Evolutionary conservation across 192 early-diverging fungal species (phyloP).

Genomic region (Podila minutissima): DNA sequence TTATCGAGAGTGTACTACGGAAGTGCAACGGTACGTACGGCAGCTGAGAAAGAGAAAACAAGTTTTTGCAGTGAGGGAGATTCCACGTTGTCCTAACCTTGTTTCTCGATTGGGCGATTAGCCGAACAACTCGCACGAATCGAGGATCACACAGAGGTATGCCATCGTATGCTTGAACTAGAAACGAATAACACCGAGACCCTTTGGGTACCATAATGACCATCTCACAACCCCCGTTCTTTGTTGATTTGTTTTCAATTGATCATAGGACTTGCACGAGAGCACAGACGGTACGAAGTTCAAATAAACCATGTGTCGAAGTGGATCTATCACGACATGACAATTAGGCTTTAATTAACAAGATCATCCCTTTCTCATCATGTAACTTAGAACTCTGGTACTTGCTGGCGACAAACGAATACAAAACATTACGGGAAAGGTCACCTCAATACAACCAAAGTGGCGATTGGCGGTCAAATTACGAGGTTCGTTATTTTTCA

Average conservation of each 20-base stretch:
- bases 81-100: too few relatives aligned
- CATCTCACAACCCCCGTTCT: neutral
- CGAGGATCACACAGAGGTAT: slow-evolving; percentile 38
- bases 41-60: neutral
- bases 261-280: slow-evolving; percentile 22
- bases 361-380: too few relatives aligned
- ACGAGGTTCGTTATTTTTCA: slow-evolving; percentile 8
- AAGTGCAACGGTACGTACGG: slow-evolving; percentile 38
- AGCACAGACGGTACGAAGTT: slow-evolving; percentile 27
- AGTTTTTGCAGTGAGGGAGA: neutral
- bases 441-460: slow-evolving; percentile 25
- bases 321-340: neutral
- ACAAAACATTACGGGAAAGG: slow-evolving; percentile 12
- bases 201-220: neutral
- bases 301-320: neutral
- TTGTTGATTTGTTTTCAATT: neutral
- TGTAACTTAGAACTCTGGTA: slow-evolving; percentile 35
- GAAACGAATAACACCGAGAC: neutral
- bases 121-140: slow-evolving; percentile 42
- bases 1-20: slow-evolving; percentile 40
- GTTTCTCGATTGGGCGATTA: neutral
- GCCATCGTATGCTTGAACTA: too few relatives aligned
- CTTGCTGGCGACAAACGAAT: slow-evolving; percentile 25
- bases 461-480: slow-evolving; percentile 36
- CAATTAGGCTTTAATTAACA: neutral